Conservation (phyloP, 164 flowering plant species). For the Piper longum region DNA sequence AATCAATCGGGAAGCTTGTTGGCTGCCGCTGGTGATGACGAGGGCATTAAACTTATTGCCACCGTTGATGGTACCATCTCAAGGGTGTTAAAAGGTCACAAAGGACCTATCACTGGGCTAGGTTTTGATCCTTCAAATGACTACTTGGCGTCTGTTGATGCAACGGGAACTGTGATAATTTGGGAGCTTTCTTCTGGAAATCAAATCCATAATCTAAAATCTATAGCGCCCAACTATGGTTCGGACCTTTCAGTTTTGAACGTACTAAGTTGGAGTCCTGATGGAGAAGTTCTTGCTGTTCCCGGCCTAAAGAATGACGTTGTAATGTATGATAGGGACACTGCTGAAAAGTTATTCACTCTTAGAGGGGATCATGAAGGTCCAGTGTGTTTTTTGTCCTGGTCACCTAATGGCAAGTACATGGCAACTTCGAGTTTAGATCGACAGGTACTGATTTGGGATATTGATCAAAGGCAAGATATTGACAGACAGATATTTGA, state of each 20-base stretch:
- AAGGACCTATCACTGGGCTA: conserved; percentile 60
- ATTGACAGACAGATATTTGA: conserved; percentile 85
- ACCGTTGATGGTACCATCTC: conserved; percentile 88
- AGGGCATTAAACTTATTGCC: conserved; percentile 84
- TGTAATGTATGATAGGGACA: conserved; percentile 91
- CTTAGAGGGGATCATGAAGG: conserved; percentile 73
- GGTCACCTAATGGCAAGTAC: conserved; percentile 98
- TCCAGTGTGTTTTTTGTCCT: conserved; percentile 64
- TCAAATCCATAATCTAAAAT: conserved; percentile 44
- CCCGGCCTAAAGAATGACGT: conserved; percentile 91
- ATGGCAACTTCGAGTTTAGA: conserved; percentile 90
- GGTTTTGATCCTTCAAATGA: conserved; percentile 82
- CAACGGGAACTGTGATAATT: conserved; percentile 57
- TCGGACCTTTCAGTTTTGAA: conserved; percentile 42
- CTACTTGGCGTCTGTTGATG: conserved; percentile 81
- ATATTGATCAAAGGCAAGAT: conserved; percentile 70
- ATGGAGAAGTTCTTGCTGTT: conserved; percentile 75
- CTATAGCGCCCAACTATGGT: conserved; percentile 59
- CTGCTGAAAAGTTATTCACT: conserved; percentile 74
- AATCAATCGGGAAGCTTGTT: conserved; percentile 82
- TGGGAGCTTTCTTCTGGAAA: conserved; percentile 86
- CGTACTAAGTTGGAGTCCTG: conserved; percentile 87
- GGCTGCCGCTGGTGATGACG: conserved; percentile 98
- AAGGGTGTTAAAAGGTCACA: conserved; percentile 90
- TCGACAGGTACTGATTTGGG: conserved; percentile 79